phyloP scores from a whole-genome alignment of 2,329 filamentous ascomycete genomes.

The Scedosporium minutisporum region DNA sequence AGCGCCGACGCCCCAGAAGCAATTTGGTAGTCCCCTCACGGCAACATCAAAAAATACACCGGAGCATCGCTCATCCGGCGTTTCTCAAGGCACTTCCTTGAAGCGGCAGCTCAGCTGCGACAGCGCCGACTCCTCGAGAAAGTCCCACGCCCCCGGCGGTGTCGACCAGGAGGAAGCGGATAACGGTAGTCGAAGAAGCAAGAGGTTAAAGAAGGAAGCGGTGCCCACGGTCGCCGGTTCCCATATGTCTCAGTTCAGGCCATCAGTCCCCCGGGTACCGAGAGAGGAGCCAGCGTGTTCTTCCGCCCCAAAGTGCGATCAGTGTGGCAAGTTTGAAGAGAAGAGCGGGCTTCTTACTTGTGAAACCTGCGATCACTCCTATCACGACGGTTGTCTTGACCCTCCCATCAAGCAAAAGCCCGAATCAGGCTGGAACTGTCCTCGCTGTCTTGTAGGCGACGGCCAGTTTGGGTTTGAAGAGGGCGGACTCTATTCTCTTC shows the following conservation, averaged over 20 bases:
- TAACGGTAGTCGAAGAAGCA: slow-evolving; percentile 69
- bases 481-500: slow-evolving; percentile 87
- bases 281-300: slow-evolving; percentile 37
- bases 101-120: slow-evolving; percentile 69
- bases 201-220: slow-evolving; percentile 74
- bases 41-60: slow-evolving; percentile 55
- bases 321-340: slow-evolving; percentile 73
- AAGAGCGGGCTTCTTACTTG: slow-evolving; percentile 64
- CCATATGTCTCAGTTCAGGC: slow-evolving; percentile 90
- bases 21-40: slow-evolving; percentile 48
- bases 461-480: slow-evolving; percentile 97
- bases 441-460: slow-evolving; percentile 87
- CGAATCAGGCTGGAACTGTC: slow-evolving; percentile 90
- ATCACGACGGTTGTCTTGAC: slow-evolving; percentile 80
- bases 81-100: slow-evolving; percentile 49
- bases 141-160: slow-evolving; percentile 27
- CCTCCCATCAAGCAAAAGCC: slow-evolving; percentile 70
- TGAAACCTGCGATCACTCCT: slow-evolving; percentile 85
- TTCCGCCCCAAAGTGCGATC: slow-evolving; percentile 66
- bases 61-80: slow-evolving; percentile 47
- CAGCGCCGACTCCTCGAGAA: slow-evolving; percentile 37
- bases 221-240: slow-evolving; percentile 87
- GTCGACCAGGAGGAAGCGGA: slow-evolving; percentile 50
- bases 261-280: slow-evolving; percentile 59
- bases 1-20: slow-evolving; percentile 25